Evolutionary conservation across 768 basidiomycete species (phyloP).

Genomic region (Grammothele lineata): DNA sequence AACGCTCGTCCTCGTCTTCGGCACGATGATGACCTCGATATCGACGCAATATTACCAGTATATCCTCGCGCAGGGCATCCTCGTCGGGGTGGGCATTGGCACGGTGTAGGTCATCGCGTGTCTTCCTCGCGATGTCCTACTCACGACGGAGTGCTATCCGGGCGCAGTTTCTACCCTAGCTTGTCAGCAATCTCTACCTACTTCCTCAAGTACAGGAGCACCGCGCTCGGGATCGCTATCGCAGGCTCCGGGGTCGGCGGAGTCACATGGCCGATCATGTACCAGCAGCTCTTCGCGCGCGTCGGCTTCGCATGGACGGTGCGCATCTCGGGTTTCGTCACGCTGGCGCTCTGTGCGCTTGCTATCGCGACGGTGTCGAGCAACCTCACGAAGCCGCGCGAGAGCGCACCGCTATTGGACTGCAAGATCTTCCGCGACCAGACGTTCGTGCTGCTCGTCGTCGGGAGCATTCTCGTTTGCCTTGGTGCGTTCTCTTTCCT

Average conservation of each 20-base stretch:
- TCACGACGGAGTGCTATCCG: neutral
- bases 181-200: conserved; percentile 62
- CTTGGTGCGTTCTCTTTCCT: conserved; percentile 41
- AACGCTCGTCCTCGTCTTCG: conserved; percentile 41
- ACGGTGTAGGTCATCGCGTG: conserved; percentile 43
- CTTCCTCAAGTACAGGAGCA: conserved; percentile 59
- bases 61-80: conserved; percentile 55
- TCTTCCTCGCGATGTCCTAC: neutral
- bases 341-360: conserved; percentile 40
- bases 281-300: conserved; percentile 49
- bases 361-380: conserved; percentile 44
- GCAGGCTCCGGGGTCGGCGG: conserved; percentile 68
- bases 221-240: conserved; percentile 65
- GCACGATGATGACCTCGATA: conserved; percentile 59
- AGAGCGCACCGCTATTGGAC: conserved; percentile 18
- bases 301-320: conserved; percentile 64
- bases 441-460: conserved; percentile 48
- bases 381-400: conserved; percentile 13
- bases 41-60: conserved; percentile 56
- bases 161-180: conserved; percentile 60
- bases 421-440: conserved; percentile 37
- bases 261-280: conserved; percentile 61
- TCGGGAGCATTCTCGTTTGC: conserved; percentile 55
- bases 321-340: conserved; percentile 50
- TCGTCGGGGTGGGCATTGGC: conserved; percentile 63